Evolutionary conservation across 768 basidiomycete species (phyloP), one percentile per base, ranked within the genome.

Genomic region (Tricholoma sp.): DNA sequence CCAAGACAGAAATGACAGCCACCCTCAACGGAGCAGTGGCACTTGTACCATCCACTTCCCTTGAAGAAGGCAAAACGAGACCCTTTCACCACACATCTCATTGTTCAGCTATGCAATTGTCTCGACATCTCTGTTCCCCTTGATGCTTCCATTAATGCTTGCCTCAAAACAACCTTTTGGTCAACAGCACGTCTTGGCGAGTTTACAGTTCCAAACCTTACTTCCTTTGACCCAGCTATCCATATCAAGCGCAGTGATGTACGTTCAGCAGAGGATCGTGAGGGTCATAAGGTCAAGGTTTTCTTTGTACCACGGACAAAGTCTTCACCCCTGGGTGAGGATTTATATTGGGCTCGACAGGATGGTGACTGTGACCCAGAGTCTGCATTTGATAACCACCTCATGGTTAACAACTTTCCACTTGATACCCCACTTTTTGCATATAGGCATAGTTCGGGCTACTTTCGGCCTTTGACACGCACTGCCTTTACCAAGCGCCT

Each of bases 171-270:
- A 2, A 24, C 53, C 3, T 67, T 63, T 45, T 69, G 55, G 16
- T 21, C 50, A 4, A 56, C 54, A 1, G 59, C 60, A 0, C 27
- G 61, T 0, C 19, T 58, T 3, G 64, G 69, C 0, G 65, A 70
- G 50, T 63, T 68, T 60, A 67, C 64, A 0, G 54, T 67, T 0
- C 52, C 16, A 9, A 56, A 31, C 4, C 54, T 64, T 7, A 57
- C 39, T 1, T 35, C 55, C 9, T 68, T 68, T 37, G 54, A 65
- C 29, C 58, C 60, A 0, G 3, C 8, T 0, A 10, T 58, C 10
- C 67, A 68, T 49, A 46, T 70, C 34, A 64, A 60, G 27, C 47
- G 19, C 2, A 51, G 27, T n/a, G 50, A 62, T 39, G 34, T 64
- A 6, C 31, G 31, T 34, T n/a, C 12, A 2, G 57, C 47, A 12